phyloP scores from a whole-genome alignment of 495 filamentous ascomycete genomes.

The Aspergillus bridgeri region DNA sequence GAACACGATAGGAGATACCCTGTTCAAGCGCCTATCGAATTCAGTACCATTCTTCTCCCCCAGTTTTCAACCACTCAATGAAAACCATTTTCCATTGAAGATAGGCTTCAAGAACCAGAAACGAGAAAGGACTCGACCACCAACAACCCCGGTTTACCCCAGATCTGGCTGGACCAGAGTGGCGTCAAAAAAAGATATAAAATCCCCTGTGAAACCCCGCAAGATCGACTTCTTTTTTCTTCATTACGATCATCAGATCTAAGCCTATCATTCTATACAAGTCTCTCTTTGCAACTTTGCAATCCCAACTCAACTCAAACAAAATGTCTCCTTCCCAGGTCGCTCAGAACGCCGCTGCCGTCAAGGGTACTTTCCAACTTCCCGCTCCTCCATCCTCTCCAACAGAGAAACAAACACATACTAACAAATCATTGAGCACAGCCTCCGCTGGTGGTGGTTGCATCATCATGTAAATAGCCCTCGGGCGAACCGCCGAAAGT shows the following conservation, averaged over 20 bases:
- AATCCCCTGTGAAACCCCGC: too few relatives aligned
- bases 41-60: too few relatives aligned
- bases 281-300: slow-evolving; percentile 21
- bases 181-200: too few relatives aligned
- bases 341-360: slow-evolving; percentile 24
- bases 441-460: slow-evolving; percentile 39
- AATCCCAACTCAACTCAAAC: slow-evolving; percentile 24
- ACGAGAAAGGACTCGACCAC: too few relatives aligned
- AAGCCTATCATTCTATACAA: slow-evolving; percentile 17
- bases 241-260: slow-evolving; percentile 13
- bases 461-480: slow-evolving; percentile 33
- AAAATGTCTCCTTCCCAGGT: slow-evolving; percentile 35
- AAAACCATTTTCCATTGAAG: too few relatives aligned
- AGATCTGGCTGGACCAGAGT: too few relatives aligned
- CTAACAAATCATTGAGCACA: slow-evolving; percentile 14
- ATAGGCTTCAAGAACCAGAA: too few relatives aligned
- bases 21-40: too few relatives aligned
- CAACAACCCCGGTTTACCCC: too few relatives aligned
- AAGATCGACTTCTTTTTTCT: slow-evolving; percentile 5
- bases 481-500: too few relatives aligned
- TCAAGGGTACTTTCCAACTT: slow-evolving; percentile 33
- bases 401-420: slow-evolving; percentile 2
- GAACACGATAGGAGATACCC: too few relatives aligned
- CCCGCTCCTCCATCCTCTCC: background rate
- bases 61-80: too few relatives aligned